phyloP scores from a whole-genome alignment of 1,139 yeast genomes.

The Magnusiomyces fungicola region DNA sequence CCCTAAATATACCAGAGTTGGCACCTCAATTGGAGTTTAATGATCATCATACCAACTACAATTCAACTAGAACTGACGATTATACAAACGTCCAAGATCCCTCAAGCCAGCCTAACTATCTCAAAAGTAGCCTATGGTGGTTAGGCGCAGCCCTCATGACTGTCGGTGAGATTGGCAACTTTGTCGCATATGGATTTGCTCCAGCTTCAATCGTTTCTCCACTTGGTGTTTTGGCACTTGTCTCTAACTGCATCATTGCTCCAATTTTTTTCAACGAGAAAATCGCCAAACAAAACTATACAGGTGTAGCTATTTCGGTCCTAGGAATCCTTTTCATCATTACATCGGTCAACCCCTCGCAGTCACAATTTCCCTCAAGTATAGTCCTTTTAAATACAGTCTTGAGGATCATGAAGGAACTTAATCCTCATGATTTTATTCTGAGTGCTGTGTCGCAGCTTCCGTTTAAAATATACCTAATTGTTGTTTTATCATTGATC shows the following conservation, averaged over 20 bases:
- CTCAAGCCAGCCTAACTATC: conserved; percentile 17
- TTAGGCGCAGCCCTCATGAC: conserved; percentile 37
- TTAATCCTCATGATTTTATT: conserved; percentile 26
- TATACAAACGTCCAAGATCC: neutral
- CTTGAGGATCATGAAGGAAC: conserved; percentile 7
- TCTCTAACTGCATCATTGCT: conserved; percentile 41
- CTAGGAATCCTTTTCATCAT: conserved; percentile 37
- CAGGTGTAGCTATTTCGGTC: conserved; percentile 36
- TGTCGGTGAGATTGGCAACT: conserved; percentile 39
- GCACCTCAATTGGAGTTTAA: neutral
- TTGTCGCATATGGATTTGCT: conserved; percentile 41
- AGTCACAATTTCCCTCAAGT: conserved; percentile 5
- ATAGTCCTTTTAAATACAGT: conserved; percentile 6
- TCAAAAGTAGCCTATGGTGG: conserved; percentile 35
- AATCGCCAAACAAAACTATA: conserved; percentile 29
- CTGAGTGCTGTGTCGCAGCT: conserved; percentile 25
- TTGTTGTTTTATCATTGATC: conserved; percentile 21
- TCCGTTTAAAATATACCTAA: conserved; percentile 26
- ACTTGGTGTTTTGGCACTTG: conserved; percentile 40
- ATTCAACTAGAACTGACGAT: neutral
- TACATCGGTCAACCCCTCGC: conserved; percentile 25
- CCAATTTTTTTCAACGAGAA: conserved; percentile 39
- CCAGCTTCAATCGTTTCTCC: conserved; percentile 43
- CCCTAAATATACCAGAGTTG: neutral
- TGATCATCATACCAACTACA: neutral